phyloP scores from a whole-genome alignment of 345 rosid genomes.

The Hibiscus mutabilis region DNA sequence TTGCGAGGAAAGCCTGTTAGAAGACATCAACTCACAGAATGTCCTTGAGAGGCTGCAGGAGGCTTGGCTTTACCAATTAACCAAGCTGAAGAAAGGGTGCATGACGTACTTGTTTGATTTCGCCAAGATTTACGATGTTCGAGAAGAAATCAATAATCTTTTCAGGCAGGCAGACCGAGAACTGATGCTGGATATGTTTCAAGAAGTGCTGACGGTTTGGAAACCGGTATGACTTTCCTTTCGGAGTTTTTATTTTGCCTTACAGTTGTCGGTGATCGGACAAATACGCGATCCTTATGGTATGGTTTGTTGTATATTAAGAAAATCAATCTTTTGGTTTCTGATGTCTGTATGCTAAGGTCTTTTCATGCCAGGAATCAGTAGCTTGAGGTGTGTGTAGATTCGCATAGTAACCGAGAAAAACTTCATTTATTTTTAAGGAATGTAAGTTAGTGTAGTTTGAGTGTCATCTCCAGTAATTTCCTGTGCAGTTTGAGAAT shows the following conservation, averaged over 20 bases:
- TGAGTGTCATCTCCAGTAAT: neutral
- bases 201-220: slow-evolving; percentile 75
- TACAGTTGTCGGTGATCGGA: neutral
- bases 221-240: slow-evolving; percentile 37
- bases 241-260: neutral
- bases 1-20: slow-evolving; percentile 84
- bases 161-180: slow-evolving; percentile 76
- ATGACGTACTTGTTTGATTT: slow-evolving; percentile 74
- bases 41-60: slow-evolving; percentile 88
- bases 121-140: slow-evolving; percentile 78
- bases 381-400: neutral
- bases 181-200: slow-evolving; percentile 82
- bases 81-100: slow-evolving; percentile 83
- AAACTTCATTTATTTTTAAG: neutral
- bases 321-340: neutral
- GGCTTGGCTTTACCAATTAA: slow-evolving; percentile 86
- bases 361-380: neutral
- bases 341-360: neutral
- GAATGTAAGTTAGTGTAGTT: neutral
- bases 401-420: neutral
- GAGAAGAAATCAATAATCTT: slow-evolving; percentile 65
- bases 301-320: neutral
- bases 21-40: slow-evolving; percentile 71
- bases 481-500: neutral
- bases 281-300: neutral